Conservation (phyloP, 352 stramenopile species). For the Phytophthora sp. region DNA sequence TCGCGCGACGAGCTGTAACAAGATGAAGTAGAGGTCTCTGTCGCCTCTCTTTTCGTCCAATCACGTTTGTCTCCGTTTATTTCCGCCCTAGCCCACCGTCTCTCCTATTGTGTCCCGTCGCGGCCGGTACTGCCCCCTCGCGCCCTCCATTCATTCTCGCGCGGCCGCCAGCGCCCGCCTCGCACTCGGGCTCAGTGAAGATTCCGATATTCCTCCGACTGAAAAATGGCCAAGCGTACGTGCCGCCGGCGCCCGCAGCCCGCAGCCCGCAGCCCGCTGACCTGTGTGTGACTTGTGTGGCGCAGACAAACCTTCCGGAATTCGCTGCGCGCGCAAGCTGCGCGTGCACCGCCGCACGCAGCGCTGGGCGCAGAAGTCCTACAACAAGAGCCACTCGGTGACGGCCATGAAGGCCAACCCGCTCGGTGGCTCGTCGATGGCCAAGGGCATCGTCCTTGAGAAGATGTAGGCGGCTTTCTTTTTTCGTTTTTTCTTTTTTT, state of each 20-base stretch:
- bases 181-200: slow-evolving; percentile 50
- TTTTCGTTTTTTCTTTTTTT: not conserved
- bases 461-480: slow-evolving; percentile 93
- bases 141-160: slow-evolving; percentile 52
- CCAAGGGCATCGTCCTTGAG: slow-evolving; percentile 99
- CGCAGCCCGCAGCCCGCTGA: not conserved
- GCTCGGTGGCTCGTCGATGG: slow-evolving; percentile 99
- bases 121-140: slow-evolving; percentile 25
- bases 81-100: not conserved
- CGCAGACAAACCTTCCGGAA: slow-evolving; percentile 98
- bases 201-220: slow-evolving; percentile 80
- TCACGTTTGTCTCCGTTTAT: not conserved
- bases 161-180: slow-evolving; percentile 17
- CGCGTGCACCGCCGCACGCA: slow-evolving; percentile 98
- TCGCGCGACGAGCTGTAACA: slow-evolving; percentile 63
- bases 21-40: no score
- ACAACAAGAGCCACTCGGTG: slow-evolving; percentile 99
- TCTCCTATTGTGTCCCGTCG: slow-evolving; percentile 39
- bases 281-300: not conserved
- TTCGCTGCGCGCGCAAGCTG: slow-evolving; percentile 99
- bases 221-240: slow-evolving; percentile 89
- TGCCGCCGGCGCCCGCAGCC: no score
- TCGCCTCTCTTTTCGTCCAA: slow-evolving; percentile 32
- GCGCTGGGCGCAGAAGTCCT: slow-evolving; percentile 98
- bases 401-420: slow-evolving; percentile 99